These are phyloP conservation scores for Cryptosporidium tyzzeri DNA, from an alignment of 169 alveolate species.

Conservation along the genomic window DNA sequence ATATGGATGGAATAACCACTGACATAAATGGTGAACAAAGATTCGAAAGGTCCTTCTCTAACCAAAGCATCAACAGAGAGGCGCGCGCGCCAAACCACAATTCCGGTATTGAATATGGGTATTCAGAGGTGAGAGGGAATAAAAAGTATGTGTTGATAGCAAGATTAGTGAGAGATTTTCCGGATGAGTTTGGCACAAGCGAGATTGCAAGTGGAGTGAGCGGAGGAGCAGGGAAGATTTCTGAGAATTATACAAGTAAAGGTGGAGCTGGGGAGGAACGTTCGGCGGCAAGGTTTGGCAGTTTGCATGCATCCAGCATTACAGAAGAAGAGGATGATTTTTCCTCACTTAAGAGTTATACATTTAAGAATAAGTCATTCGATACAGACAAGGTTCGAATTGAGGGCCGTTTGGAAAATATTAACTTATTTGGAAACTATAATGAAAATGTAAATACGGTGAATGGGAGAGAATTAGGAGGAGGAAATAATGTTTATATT, in stretches of 20 bases:
- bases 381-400: slow-evolving; percentile 44
- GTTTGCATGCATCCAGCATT: slow-evolving; percentile 14
- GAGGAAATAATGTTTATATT: slow-evolving; percentile 25
- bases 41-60: slow-evolving; percentile 1
- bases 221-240: background rate
- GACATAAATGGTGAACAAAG: background rate
- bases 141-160: slow-evolving; percentile 24
- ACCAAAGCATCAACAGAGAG: background rate
- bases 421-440: background rate
- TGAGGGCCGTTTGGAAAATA: slow-evolving; percentile 45
- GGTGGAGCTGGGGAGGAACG: background rate
- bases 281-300: background rate
- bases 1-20: background rate
- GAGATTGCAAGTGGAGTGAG: background rate
- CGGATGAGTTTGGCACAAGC: background rate
- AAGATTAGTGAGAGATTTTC: background rate
- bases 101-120: background rate
- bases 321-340: slow-evolving; percentile 23
- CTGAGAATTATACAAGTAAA: slow-evolving; percentile 8
- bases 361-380: slow-evolving; percentile 53
- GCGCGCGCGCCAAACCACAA: background rate
- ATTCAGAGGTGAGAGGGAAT: slow-evolving; percentile 19
- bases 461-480: background rate
- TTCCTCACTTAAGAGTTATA: background rate
- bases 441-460: background rate